These are phyloP conservation scores for Aegle marmelos DNA, from an alignment of 345 rosid genomes.

Conservation along the genomic window DNA sequence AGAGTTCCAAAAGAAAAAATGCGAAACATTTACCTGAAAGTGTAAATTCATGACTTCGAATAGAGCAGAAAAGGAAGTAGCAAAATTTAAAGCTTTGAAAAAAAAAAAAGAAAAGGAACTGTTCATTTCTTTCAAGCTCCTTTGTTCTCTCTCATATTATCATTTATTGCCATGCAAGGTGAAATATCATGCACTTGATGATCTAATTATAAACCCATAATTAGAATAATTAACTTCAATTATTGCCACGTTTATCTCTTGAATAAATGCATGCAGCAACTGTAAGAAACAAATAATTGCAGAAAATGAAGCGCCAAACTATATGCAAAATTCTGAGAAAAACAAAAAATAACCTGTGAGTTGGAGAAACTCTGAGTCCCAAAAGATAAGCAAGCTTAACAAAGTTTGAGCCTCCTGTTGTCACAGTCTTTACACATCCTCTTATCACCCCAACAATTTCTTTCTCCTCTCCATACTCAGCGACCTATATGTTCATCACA, in stretches of 20 bases:
- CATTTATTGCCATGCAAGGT: slow-evolving; percentile 1
- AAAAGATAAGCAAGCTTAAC: slow-evolving; percentile 59
- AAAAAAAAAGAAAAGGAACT: neutral
- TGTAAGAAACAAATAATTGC: neutral
- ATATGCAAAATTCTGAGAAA: neutral
- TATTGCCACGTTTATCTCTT: neutral
- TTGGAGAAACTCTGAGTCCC: slow-evolving; percentile 69
- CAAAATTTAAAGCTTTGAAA: neutral
- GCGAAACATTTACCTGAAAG: neutral
- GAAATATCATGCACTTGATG: neutral
- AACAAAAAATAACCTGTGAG: slow-evolving; percentile 41
- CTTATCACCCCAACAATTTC: slow-evolving; percentile 64
- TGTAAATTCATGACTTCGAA: neutral
- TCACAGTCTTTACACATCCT: slow-evolving; percentile 62
- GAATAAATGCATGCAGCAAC: neutral
- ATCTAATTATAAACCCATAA: neutral
- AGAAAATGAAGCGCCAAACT: neutral
- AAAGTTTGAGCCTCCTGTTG: slow-evolving; percentile 39
- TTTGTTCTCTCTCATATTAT: neutral
- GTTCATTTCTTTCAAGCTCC: neutral
- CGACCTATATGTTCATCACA: slow-evolving; percentile 40
- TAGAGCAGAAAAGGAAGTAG: neutral
- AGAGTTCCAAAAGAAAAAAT: slow-evolving; percentile 9
- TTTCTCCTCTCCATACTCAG: slow-evolving; percentile 53
- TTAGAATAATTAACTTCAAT: neutral